Conservation (phyloP, 495 filamentous ascomycete genomes). For the Penicillium manginii region DNA sequence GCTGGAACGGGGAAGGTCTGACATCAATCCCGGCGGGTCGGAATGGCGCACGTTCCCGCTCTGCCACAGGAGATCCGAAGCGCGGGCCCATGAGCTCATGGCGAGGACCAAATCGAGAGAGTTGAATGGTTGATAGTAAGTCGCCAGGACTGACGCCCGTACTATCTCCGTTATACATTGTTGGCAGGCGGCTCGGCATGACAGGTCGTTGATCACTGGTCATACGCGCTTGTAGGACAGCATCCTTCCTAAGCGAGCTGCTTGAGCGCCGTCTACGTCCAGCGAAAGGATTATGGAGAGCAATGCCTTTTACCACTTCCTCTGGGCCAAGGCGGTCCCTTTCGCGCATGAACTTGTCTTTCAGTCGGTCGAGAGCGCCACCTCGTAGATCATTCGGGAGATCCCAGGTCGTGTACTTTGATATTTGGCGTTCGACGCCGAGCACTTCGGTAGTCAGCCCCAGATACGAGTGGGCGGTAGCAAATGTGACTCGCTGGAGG, state of each 20-base stretch:
- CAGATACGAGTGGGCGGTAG: constrained; percentile 91
- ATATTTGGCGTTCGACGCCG: constrained; percentile 88
- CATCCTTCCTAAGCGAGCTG: constrained; percentile 78
- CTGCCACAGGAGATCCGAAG: constrained; percentile 60
- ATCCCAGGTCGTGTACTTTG: constrained; percentile 87
- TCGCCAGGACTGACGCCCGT: constrained; percentile 71
- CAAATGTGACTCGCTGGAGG: constrained; percentile 91
- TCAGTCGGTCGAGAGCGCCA: constrained; percentile 78
- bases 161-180: constrained; percentile 26
- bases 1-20: constrained; percentile 56
- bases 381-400: constrained; percentile 91
- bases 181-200: constrained; percentile 18
- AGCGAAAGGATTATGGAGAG: constrained; percentile 81
- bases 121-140: constrained; percentile 77
- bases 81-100: constrained; percentile 37
- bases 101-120: constrained; percentile 60
- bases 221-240: constrained; percentile 68
- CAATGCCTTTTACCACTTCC: constrained; percentile 91
- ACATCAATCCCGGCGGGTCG: constrained; percentile 41
- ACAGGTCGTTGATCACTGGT: constrained; percentile 28
- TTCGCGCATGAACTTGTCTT: constrained; percentile 90
- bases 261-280: constrained; percentile 71
- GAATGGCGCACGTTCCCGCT: constrained; percentile 61
- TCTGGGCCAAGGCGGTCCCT: constrained; percentile 81
- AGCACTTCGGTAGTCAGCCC: constrained; percentile 89